phyloP scores from a whole-genome alignment of 495 filamentous ascomycete species.

The Daldinia decipiens region DNA sequence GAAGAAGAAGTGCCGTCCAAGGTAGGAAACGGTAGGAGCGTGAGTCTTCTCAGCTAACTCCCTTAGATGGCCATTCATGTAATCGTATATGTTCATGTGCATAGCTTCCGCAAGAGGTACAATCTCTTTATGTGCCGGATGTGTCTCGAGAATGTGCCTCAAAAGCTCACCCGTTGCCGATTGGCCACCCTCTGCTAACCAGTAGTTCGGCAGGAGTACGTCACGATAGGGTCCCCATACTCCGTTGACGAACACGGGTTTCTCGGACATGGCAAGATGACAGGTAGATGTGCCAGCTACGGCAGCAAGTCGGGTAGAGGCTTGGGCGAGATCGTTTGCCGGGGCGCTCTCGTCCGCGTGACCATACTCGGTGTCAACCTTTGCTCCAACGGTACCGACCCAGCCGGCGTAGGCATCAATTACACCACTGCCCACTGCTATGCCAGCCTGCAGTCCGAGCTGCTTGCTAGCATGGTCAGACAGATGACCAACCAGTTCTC shows the following conservation, averaged over 20 bases:
- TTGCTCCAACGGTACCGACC: slow-evolving; percentile 98
- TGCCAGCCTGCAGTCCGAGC: slow-evolving; percentile 85
- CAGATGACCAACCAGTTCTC: slow-evolving; percentile 85
- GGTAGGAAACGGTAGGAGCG: slow-evolving; percentile 81
- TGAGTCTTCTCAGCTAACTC: slow-evolving; percentile 72
- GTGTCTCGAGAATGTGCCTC: slow-evolving; percentile 92
- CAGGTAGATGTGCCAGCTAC: slow-evolving; percentile 98
- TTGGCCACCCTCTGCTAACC: slow-evolving; percentile 97
- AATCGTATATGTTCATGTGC: slow-evolving; percentile 90
- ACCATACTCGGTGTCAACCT: slow-evolving; percentile 75
- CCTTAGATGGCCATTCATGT: slow-evolving; percentile 87
- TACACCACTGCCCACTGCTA: slow-evolving; percentile 93
- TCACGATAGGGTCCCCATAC: slow-evolving; percentile 98
- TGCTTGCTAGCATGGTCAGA: slow-evolving; percentile 84
- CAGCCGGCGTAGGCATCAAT: slow-evolving; percentile 99
- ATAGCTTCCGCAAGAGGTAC: slow-evolving; percentile 76
- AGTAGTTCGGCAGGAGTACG: slow-evolving; percentile 87
- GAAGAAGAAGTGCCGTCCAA: slow-evolving; percentile 95
- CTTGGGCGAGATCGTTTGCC: slow-evolving; percentile 84
- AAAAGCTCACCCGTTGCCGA: slow-evolving; percentile 94
- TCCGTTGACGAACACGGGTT: slow-evolving; percentile 89
- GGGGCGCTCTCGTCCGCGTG: slow-evolving; percentile 67
- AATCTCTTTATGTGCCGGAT: slow-evolving; percentile 85
- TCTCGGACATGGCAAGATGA: slow-evolving; percentile 92
- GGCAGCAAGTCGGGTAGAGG: slow-evolving; percentile 93